Base-by-base conservation (phyloP, 805 yeast genomes). In the Saccharomyces jurei region DNA sequence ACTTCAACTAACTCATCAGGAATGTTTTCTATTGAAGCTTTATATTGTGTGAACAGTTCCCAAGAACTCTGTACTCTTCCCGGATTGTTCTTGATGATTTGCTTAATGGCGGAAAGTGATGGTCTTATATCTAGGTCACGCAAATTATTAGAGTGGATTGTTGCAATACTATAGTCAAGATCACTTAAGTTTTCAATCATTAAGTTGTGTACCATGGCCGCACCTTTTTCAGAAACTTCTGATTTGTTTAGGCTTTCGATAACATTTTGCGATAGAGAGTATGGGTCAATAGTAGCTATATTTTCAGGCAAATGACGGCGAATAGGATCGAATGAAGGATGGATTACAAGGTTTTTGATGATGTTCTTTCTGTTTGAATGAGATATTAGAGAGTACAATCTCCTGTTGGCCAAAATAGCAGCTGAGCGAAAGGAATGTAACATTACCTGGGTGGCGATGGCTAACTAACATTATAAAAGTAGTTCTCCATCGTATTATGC, bases 21-120 rank as follows among this genome's bases (percentile, higher is more conserved):
- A 17, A 57, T 22, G 2, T 58, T 58, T 13, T 58, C 44, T 8
- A 54, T 25, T 5, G 49, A 8, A 6, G 49, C 46, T 1, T 52
- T 51, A 52, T 66, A 71, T 49, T 71, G 70, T 10, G 66, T 58
- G 52, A 74, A 75, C 10, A 81, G 60, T 51, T 80, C 82, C 75
- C 78, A 74, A 17, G 82, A 74, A n/a, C 73, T 66, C 50, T 69
- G 68, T 1, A 77, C 83, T 54, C 86, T 68, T 11, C 84, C 84
- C 2, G 84, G 83, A 57, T 81, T 81, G 46, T 70, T 56, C 31
- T 63, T 63, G 5, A 80, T 68, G 27, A 80, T 66, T 53, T 71
- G 65, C 3, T 58, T 51, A 3, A 73, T 46, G 1, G 75, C 65
- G 2, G 59, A 56, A 9, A 52, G 25, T 2, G 65, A 60, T 14